Conservation (phyloP, 2,329 filamentous ascomycete genomes). For the Eutypa lata region DNA sequence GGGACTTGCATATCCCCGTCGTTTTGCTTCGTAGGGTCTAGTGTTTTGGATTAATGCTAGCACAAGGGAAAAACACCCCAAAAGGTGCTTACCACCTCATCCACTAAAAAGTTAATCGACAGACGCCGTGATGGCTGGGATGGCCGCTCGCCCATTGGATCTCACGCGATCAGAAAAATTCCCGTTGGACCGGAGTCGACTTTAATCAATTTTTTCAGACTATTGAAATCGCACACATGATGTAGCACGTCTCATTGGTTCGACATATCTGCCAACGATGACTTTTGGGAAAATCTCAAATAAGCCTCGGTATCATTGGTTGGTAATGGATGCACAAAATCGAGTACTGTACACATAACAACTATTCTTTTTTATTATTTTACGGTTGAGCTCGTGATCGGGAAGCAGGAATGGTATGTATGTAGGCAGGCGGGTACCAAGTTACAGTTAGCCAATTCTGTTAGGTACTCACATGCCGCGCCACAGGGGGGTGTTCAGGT, state of each 20-base stretch:
- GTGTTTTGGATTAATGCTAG: neutral
- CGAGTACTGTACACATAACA: too few relatives aligned
- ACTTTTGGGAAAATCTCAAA: neutral
- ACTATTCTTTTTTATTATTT: neutral
- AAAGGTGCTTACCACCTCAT: too few relatives aligned
- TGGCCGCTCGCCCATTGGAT: neutral
- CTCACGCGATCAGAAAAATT: neutral
- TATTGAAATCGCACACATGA: neutral
- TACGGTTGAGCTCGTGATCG: neutral
- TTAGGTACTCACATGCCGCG: neutral
- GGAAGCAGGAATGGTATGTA: neutral
- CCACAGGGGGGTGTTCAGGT: neutral
- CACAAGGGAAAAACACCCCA: neutral
- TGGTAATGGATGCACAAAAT: neutral
- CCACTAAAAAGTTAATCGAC: neutral
- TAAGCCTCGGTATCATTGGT: neutral
- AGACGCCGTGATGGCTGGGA: neutral
- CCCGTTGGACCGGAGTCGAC: neutral
- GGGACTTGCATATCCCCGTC: neutral
- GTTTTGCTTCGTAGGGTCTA: neutral
- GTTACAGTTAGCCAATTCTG: too few relatives aligned
- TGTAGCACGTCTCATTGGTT: neutral
- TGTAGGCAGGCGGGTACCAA: neutral
- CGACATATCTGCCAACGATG: neutral
- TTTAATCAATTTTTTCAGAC: neutral